Evolutionary conservation across 2,329 filamentous ascomycete genomes (phyloP).

Genomic region (Eurotiales sp.): DNA sequence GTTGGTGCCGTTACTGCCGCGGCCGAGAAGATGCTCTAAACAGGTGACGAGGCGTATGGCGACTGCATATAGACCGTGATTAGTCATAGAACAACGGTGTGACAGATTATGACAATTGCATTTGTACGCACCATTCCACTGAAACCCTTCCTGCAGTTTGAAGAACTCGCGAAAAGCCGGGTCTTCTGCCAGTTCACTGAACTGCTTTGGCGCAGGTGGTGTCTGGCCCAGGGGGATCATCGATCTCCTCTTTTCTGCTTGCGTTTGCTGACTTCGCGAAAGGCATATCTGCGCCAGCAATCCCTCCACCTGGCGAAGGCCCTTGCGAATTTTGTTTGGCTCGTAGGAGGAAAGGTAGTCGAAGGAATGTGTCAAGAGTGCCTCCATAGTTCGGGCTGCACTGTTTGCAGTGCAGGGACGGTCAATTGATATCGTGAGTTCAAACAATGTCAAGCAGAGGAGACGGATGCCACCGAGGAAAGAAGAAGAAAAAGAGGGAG

Average conservation of each 20-base stretch:
- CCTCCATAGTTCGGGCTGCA: conserved; percentile 63
- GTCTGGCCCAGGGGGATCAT: conserved; percentile 36
- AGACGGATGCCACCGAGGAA: too few species aligned
- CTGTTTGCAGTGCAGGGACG: neutral
- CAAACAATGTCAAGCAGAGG: too few species aligned
- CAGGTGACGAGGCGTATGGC: conserved; percentile 79
- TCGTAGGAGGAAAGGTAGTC: conserved; percentile 95
- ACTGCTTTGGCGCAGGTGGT: conserved; percentile 54
- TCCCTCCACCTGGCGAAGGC: conserved; percentile 88
- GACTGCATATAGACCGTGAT: conserved; percentile 49
- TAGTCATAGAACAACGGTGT: neutral
- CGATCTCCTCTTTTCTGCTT: conserved; percentile 41
- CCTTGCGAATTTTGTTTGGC: conserved; percentile 84
- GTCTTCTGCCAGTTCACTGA: conserved; percentile 71
- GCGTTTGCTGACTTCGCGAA: conserved; percentile 46
- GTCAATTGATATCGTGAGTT: too few species aligned
- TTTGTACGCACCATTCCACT: conserved; percentile 70
- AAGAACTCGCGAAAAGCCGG: conserved; percentile 94
- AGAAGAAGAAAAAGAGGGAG: too few species aligned
- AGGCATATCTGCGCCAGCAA: conserved; percentile 93
- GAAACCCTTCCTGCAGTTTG: conserved; percentile 92
- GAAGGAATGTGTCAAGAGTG: conserved; percentile 85
- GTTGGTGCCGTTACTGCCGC: conserved; percentile 75
- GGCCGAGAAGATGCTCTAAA: conserved; percentile 79
- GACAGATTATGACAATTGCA: too few species aligned